A percentile compares a stretch with the other conserved stretches of the same genome.
Evolutionary conservation across 2,329 filamentous ascomycete species (phyloP).

Genomic region (Epichloe amarillans): DNA sequence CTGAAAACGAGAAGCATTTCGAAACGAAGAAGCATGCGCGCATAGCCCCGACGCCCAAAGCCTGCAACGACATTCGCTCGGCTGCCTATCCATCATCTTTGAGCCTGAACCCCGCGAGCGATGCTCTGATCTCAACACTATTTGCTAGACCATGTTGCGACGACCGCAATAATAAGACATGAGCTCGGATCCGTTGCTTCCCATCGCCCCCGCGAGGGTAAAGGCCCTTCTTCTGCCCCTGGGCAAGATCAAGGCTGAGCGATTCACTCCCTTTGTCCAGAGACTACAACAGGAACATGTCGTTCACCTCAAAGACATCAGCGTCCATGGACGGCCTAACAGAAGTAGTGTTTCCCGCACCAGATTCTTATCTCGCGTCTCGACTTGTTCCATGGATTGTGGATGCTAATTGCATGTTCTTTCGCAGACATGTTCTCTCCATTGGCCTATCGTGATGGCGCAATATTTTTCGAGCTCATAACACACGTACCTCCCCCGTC

Average conservation of each 20-base stretch:
- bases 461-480: constrained; percentile 77
- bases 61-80: neutral
- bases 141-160: constrained; percentile 18
- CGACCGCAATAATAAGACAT: constrained; percentile 45
- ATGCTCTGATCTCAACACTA: neutral
- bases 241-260: constrained; percentile 69
- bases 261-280: constrained; percentile 67
- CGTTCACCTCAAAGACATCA: constrained; percentile 75
- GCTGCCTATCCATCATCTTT: neutral
- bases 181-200: constrained; percentile 79
- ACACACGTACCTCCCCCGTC: constrained; percentile 67
- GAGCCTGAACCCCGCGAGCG: neutral
- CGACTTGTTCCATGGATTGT: neutral
- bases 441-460: constrained; percentile 71
- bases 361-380: neutral
- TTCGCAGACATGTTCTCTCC: constrained; percentile 80
- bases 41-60: neutral
- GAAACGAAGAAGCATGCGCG: neutral
- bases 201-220: constrained; percentile 82
- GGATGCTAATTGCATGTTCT: constrained; percentile 10
- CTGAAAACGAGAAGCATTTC: neutral
- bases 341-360: constrained; percentile 46
- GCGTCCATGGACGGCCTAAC: constrained; percentile 69
- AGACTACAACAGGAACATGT: constrained; percentile 68
- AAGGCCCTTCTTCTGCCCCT: constrained; percentile 77